A percentile compares a stretch with the other conserved stretches of the same genome.
These are phyloP conservation scores for Verbena officinalis DNA, from an alignment of 257 asterid species.

Conservation along the genomic window DNA sequence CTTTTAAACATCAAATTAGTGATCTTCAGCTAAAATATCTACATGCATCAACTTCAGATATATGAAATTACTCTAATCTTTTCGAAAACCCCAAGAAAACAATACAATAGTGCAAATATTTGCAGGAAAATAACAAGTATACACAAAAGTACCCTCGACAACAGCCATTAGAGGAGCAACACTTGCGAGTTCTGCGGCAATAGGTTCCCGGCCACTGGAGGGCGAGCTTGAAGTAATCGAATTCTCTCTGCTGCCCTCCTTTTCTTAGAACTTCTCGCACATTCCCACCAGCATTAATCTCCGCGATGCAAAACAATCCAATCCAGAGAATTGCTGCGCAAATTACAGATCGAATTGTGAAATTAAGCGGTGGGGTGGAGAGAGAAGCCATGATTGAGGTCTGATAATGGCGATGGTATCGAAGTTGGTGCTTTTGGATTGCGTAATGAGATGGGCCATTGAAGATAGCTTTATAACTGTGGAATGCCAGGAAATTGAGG, in stretches of 20 bases:
- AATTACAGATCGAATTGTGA: conserved; percentile 29
- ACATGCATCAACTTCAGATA: conserved; percentile 24
- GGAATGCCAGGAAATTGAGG: neutral
- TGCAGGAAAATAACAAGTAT: neutral
- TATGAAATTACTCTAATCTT: no score
- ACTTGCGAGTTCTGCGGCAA: conserved; percentile 57
- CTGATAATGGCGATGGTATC: conserved; percentile 18
- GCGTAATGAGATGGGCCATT: conserved; percentile 24
- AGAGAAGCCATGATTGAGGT: conserved; percentile 49
- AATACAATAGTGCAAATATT: neutral
- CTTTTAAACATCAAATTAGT: neutral
- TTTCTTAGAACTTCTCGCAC: conserved; percentile 31
- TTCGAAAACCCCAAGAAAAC: neutral
- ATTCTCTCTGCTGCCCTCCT: conserved; percentile 60
- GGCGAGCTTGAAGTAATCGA: conserved; percentile 77
- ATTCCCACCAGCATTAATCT: conserved; percentile 38
- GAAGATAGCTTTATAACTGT: neutral
- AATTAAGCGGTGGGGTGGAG: conserved; percentile 22
- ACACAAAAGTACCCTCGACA: conserved; percentile 60
- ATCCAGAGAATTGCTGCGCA: conserved; percentile 33
- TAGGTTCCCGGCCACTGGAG: conserved; percentile 87
- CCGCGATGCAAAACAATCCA: conserved; percentile 40
- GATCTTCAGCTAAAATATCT: conserved; percentile 1
- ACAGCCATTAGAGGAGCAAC: conserved; percentile 80
- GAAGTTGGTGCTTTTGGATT: conserved; percentile 12